Conservation (phyloP, 2,329 filamentous ascomycete species). For the Amylocarpus encephaloides region DNA sequence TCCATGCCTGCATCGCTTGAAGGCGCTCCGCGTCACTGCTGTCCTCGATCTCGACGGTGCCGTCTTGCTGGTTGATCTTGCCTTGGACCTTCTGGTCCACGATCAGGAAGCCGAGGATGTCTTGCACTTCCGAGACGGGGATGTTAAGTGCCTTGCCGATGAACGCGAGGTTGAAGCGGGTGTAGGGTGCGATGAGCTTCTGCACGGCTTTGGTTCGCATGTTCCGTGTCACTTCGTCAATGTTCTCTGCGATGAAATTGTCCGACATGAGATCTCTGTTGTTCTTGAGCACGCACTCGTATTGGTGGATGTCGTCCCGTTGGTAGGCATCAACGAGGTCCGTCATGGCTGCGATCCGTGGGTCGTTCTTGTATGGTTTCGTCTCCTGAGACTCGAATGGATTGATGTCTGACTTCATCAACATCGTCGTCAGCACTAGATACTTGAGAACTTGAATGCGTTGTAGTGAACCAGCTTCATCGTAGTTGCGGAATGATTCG, state of each 20-base stretch:
- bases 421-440: constrained; percentile 90
- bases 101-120: constrained; percentile 93
- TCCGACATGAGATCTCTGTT: constrained; percentile 88
- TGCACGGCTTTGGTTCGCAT: constrained; percentile 95
- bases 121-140: constrained; percentile 77
- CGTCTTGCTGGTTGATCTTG: constrained; percentile 81
- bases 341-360: constrained; percentile 93
- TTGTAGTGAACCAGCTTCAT: constrained; percentile 93
- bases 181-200: constrained; percentile 92
- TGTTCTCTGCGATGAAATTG: constrained; percentile 96
- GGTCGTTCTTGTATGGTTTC: constrained; percentile 94
- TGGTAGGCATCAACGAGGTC: constrained; percentile 96
- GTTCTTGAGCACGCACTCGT: constrained; percentile 78
- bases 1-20: constrained; percentile 67
- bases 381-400: constrained; percentile 98
- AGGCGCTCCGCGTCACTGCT: constrained; percentile 68
- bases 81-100: constrained; percentile 82
- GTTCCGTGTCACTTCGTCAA: constrained; percentile 95
- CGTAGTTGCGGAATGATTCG: constrained; percentile 97
- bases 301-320: constrained; percentile 85
- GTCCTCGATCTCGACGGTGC: constrained; percentile 74
- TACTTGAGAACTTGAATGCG: constrained; percentile 97
- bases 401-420: constrained; percentile 98
- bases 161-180: constrained; percentile 80
- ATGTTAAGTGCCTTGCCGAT: constrained; percentile 87